phyloP scores from a whole-genome alignment of 139 green algal genomes.

The Picochlorum sp. region DNA sequence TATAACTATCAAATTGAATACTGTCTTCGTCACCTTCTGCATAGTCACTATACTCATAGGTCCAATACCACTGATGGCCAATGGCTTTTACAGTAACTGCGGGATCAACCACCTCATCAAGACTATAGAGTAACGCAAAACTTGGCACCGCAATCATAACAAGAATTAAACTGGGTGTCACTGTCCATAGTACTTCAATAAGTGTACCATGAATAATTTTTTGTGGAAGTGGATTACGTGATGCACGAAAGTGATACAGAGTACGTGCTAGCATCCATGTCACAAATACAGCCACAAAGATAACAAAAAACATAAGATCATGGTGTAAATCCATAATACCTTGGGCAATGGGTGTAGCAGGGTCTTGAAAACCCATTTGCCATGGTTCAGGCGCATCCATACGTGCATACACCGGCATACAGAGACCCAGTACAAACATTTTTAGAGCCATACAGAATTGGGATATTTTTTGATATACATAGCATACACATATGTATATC shows the following conservation, averaged over 20 bases:
- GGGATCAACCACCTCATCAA: constrained; percentile 48
- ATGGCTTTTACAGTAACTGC: constrained; percentile 48
- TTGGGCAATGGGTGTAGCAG: constrained; percentile 42
- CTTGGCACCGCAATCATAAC: constrained; percentile 52
- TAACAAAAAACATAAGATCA: constrained; percentile 47
- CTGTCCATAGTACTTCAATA: constrained; percentile 49
- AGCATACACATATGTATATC: not conserved
- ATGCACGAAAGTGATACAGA: constrained; percentile 40
- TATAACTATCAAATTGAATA: constrained; percentile 48
- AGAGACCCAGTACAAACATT: constrained; percentile 8
- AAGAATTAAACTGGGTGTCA: constrained; percentile 46
- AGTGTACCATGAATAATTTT: constrained; percentile 51
- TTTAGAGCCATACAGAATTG: not conserved
- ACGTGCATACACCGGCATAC: constrained; percentile 33
- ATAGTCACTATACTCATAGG: constrained; percentile 55
- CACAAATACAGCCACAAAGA: constrained; percentile 42
- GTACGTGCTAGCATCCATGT: constrained; percentile 41
- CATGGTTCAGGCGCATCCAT: constrained; percentile 38
- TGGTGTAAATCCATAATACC: constrained; percentile 49
- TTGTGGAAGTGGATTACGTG: constrained; percentile 38
- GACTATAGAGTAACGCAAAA: constrained; percentile 48
- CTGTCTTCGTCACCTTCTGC: constrained; percentile 33
- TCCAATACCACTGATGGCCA: constrained; percentile 50
- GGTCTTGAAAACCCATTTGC: constrained; percentile 45
- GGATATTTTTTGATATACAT: not conserved